Conservation (phyloP, 1,139 yeast genomes). For the Eremothecium gossypii region DNA sequence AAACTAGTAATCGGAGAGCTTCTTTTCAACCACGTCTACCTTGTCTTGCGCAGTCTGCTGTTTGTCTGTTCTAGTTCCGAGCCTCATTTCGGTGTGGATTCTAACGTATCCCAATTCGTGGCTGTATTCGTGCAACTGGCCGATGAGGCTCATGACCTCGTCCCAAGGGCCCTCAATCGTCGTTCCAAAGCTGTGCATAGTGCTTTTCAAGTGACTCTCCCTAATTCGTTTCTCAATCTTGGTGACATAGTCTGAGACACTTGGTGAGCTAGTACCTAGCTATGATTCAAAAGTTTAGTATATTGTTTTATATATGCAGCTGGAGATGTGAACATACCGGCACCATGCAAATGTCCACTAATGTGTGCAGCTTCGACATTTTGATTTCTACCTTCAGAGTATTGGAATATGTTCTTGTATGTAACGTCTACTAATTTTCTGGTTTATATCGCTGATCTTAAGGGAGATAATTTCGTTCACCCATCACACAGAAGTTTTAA, state of each 20-base stretch:
- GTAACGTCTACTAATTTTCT: too few species aligned
- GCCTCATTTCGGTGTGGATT: slow-evolving; percentile 76
- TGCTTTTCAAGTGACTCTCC: slow-evolving; percentile 51
- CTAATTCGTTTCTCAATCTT: slow-evolving; percentile 55
- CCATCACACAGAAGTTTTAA: too few species aligned
- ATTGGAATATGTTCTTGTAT: too few species aligned
- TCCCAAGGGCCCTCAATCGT: slow-evolving; percentile 91
- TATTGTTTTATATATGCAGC: not conserved
- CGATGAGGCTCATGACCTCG: slow-evolving; percentile 70
- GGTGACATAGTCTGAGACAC: slow-evolving; percentile 74
- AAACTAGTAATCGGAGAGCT: slow-evolving; percentile 27
- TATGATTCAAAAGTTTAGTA: slow-evolving; percentile 15
- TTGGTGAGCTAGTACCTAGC: slow-evolving; percentile 71
- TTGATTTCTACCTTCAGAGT: not conserved
- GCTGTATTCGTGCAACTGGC: slow-evolving; percentile 63
- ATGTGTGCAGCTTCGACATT: slow-evolving; percentile 50
- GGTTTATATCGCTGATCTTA: too few species aligned
- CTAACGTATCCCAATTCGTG: slow-evolving; percentile 64
- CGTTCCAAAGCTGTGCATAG: slow-evolving; percentile 84
- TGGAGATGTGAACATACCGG: slow-evolving; percentile 41
- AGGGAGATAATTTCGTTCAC: too few species aligned
- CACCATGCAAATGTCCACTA: slow-evolving; percentile 75
- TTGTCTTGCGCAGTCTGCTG: slow-evolving; percentile 58
- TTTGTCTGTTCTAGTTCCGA: slow-evolving; percentile 70
- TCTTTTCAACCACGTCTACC: slow-evolving; percentile 48